Evolutionary conservation across 2,329 filamentous ascomycete genomes (phyloP), one percentile per base, ranked within the genome.

Genomic region (Aspergillus phoenicis): DNA sequence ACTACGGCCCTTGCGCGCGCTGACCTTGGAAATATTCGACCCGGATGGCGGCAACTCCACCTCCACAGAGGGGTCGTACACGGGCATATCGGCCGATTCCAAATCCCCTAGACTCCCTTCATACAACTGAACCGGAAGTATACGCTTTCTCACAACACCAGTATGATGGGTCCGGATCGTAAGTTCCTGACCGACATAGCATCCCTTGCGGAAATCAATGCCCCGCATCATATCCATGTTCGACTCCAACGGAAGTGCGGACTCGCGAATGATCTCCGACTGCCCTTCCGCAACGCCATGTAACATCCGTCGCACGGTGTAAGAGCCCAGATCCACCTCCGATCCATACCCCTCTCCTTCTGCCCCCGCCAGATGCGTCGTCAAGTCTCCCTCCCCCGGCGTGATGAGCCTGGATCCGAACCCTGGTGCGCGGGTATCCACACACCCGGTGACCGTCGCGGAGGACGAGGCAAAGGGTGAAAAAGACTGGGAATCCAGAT

Each of bases 131-230:
- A 94, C 88, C 0, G 95, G 95, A 56, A 99, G 76, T 53, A 98
- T 87, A 53, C 95, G 85, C 82, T 97, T 97, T 63, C 95, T 85
- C 43, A 99, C 91, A 15, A 99, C 91, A 22, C 95, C 95, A 11
- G 90, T 93, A 77, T 99, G 95, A 74, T 93, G 90, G 1, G 95
- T 99, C 45, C 95, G 89, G 66, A 98, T 97, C 1, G 95, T 98
- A 65, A 99, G 84, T 77, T 99, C 95, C 78, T 99, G 95, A 0
- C 95, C 95, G 7, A 98, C 87, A 76, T 99, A 99, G 78, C 95
- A 99, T 7, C 95, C 95, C 80, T 99, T 99, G 72, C 87, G 87
- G 80, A 95, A 99, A 77, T 97, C 91, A 66, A 99, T 89, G 26
- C 87, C 95, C 52, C 86, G 85, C 84, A 91, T 91, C 62, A 91